Percentiles rank a stretch among this genome's conserved stretches.
Evolutionary conservation across 2,329 filamentous ascomycete genomes (phyloP).

Genomic region (Sarocladium kiliense): DNA sequence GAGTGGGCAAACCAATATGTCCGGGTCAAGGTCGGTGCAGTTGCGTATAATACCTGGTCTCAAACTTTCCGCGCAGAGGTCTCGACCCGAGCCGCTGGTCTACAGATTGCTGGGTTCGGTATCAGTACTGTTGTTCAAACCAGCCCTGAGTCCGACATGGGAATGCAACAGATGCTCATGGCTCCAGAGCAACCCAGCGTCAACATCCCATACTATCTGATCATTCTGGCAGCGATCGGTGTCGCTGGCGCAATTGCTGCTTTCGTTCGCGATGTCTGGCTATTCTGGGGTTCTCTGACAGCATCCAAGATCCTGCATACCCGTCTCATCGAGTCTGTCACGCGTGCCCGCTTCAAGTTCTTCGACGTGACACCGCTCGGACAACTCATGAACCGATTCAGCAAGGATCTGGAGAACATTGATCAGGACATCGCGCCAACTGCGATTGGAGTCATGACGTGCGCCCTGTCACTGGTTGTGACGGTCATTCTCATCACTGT

Average conservation of each 20-base stretch:
- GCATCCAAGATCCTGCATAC: constrained; percentile 84
- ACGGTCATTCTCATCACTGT: constrained; percentile 82
- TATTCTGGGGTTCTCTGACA: constrained; percentile 87
- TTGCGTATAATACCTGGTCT: constrained; percentile 17
- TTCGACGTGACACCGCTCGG: constrained; percentile 95
- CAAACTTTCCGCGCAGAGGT: constrained; percentile 20
- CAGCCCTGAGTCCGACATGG: constrained; percentile 10
- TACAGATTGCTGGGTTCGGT: constrained; percentile 3
- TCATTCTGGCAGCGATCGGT: constrained; percentile 76
- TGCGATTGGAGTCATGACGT: constrained; percentile 71
- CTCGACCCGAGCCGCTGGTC: constrained; percentile 13
- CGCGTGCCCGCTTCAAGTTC: constrained; percentile 91
- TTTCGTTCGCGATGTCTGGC: constrained; percentile 74
- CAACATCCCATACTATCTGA: constrained; percentile 77
- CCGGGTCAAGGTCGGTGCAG: constrained; percentile 26
- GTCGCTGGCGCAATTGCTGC: constrained; percentile 74
- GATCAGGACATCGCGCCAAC: constrained; percentile 95
- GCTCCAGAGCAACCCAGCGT: constrained; percentile 46
- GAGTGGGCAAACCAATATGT: constrained; percentile 91
- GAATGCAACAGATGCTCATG: constrained; percentile 7
- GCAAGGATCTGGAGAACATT: constrained; percentile 90
- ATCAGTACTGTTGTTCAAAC: constrained; percentile 17
- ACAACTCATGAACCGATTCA: constrained; percentile 97
- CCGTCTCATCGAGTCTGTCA: constrained; percentile 70
- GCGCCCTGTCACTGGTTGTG: constrained; percentile 64